Base-by-base conservation (phyloP, 2,329 filamentous ascomycete genomes). In the Biscogniauxia mediterranea region DNA sequence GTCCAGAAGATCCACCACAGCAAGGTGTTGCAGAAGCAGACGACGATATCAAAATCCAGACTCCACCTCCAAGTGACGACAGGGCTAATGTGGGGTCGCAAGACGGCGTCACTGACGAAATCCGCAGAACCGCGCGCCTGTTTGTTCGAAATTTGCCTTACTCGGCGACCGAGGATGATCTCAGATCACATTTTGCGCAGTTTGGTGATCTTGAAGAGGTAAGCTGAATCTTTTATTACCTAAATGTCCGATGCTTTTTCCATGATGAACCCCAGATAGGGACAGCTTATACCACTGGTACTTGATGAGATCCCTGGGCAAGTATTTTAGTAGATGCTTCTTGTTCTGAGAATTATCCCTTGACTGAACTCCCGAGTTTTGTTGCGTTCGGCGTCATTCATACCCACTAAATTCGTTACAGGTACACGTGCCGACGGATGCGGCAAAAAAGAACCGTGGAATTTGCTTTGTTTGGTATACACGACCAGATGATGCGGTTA, bases 281-380 rank as follows among this genome's bases (percentile, higher is more conserved):
- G 95, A 98, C 95, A 98, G 88, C 94, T 93, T 91, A 97, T 94
- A 90, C 90, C 83, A 76, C 78, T 73, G 80, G 92, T 91, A 92
- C 83, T 82, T 98, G 93, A 96, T 93, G 91, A 87, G 83, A 92
- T 84, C 78, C 80, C 87, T 88, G 89, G 89, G 89, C 93, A 89
- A 92, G 85, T 90, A 95, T 97, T 96, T 97, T 99, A 97, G 95
- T 99, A 99, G 94, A 98, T 97, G 91, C 92, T 90, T 93, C 88
- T 92, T 89, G 83, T 81, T 82, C 92, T 95, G 90, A 93, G 79
- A 80, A 79, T 75, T 68, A 76, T 74, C 70, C 70, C 69, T 73
- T 65, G 66, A 63, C 67, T 72, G 66, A 67, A 65, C 71, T 67
- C 66, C 59, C 62, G 28, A 58, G 58, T 65, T 65, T 69, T 63